Evolutionary conservation across 2,329 filamentous ascomycete genomes (phyloP), one percentile per base, ranked within the genome.

Genomic region (Aspergillus versicolor): DNA sequence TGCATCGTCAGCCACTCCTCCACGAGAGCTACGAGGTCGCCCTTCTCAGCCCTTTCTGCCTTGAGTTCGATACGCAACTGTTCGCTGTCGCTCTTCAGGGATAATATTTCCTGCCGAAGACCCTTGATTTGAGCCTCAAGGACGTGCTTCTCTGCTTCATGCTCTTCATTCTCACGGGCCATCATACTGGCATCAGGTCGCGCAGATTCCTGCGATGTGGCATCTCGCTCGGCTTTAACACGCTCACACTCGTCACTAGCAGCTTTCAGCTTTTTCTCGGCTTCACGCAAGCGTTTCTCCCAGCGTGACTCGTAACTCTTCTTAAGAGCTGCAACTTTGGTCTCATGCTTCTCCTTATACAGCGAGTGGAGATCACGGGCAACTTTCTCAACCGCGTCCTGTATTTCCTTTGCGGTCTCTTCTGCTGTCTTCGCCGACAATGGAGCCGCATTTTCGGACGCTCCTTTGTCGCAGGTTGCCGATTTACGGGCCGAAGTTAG

Each of bases 281-380:
- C 84, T 66, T 93, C 90, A 53, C 84, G 85, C 56, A 93, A 85
- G 69, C 89, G 90, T 81, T 95, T 95, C 75, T 96, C 91, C 84
- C 91, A 94, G 54, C 93, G 87, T 46, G 84, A 84, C 73, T 97
- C 91, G 76, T 97, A 88, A 68, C 82, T 85, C 66, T 87, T 85
- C 71, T 88, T 97, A 63, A 99, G 81, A 4, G 92, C 93, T 1
- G 90, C 85, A 44, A 97, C 93, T 79, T 99, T 99, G 61, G 88
- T 91, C 78, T 97, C 93, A 73, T 99, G 94, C 78, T 99, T 99
- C 70, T 89, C 87, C 79, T 97, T 97, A 83, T 99, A 99, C 11
- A 96, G 82, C 0, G 88, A 83, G 72, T 99, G 94, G 41, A 99
- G 82, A 70, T 99, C 94, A 30, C 91, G 85, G n/a, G 93, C 92